phyloP scores from a whole-genome alignment of 371 early-diverging fungal species.

The Capillidium heterosporum region DNA sequence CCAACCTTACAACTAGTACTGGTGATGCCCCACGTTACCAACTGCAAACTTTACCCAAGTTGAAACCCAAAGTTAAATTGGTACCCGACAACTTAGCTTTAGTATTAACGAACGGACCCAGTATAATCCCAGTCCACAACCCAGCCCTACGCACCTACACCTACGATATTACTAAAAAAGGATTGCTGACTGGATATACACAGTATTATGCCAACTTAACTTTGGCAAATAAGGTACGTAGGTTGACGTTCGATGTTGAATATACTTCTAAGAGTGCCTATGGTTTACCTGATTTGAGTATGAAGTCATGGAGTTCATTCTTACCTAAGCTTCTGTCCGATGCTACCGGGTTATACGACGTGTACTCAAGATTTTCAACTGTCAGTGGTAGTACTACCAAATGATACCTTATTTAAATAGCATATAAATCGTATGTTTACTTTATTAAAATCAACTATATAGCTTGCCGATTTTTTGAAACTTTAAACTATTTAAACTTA shows the following conservation, averaged over 20 bases:
- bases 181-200: conserved; percentile 17
- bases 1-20: conserved; percentile 1
- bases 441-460: no score
- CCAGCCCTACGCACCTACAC: conserved; percentile 27
- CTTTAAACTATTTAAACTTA: no score
- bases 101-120: conserved; percentile 3
- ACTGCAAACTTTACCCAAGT: conserved; percentile 6
- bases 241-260: conserved; percentile 18
- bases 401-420: no score
- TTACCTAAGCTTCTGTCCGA: background rate
- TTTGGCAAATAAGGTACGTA: conserved; percentile 15
- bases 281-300: conserved; percentile 11
- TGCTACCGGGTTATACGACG: background rate
- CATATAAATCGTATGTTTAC: no score
- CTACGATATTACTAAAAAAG: conserved; percentile 12
- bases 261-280: conserved; percentile 22
- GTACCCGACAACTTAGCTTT: background rate
- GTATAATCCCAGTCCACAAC: conserved; percentile 13
- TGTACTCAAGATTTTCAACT: background rate
- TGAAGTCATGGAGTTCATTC: conserved; percentile 3
- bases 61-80: no score
- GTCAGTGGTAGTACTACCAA: no score
- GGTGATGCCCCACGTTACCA: conserved; percentile 3
- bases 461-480: no score
- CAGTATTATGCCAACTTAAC: conserved; percentile 31